Conservation (phyloP, 345 rosid genomes). For the Linum tenue region DNA sequence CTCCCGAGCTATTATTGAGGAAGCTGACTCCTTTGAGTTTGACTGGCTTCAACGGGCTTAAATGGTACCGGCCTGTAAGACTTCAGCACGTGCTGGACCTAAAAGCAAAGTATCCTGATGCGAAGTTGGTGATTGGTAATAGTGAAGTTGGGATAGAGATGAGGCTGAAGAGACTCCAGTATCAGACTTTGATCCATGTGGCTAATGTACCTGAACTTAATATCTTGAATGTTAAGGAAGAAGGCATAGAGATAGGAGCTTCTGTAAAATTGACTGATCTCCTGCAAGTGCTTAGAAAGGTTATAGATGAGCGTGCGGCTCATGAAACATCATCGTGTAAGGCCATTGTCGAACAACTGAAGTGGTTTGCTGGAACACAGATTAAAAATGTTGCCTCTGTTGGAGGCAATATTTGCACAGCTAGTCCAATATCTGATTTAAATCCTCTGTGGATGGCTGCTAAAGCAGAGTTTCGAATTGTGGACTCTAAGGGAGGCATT, state of each 20-base stretch:
- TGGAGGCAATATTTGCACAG: constrained; percentile 93
- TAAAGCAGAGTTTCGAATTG: constrained; percentile 53
- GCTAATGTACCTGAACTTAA: constrained; percentile 74
- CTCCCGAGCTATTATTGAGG: constrained; percentile 71
- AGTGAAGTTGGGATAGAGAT: constrained; percentile 88
- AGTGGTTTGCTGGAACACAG: constrained; percentile 95
- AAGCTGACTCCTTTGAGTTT: constrained; percentile 47
- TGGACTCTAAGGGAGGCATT: constrained; percentile 47
- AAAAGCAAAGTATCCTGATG: constrained; percentile 54
- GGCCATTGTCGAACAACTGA: constrained; percentile 75
- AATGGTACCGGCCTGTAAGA: constrained; percentile 64
- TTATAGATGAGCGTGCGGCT: constrained; percentile 40
- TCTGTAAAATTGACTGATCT: constrained; percentile 76
- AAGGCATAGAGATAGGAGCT: constrained; percentile 79
- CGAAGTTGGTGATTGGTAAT: constrained; percentile 78
- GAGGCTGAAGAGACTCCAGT: constrained; percentile 75
- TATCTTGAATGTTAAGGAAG: constrained; percentile 48
- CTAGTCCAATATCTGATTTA: constrained; percentile 96
- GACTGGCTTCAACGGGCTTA: constrained; percentile 63
- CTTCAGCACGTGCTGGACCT: constrained; percentile 57
- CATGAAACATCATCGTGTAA: constrained; percentile 72
- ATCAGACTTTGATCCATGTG: constrained; percentile 57
- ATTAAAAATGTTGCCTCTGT: constrained; percentile 87
- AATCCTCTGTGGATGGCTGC: constrained; percentile 99
- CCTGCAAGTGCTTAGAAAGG: constrained; percentile 40